Evolutionary conservation across 176 grass and related monocot species (phyloP).

Genomic region (Cenchrus purpureus): DNA sequence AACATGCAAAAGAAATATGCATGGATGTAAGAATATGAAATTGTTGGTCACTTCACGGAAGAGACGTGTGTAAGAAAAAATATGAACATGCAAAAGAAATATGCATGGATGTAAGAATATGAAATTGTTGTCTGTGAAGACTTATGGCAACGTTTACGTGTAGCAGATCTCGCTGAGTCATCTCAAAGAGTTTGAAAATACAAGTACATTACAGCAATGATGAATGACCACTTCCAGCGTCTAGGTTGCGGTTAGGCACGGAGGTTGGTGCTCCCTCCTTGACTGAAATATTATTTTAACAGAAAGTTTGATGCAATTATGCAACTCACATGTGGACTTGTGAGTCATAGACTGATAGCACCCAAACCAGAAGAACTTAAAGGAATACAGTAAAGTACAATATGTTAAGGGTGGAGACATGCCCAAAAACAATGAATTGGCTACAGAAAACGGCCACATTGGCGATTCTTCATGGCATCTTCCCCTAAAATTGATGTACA

Average conservation of each 20-base stretch:
- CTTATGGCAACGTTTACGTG: no score
- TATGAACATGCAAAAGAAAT: not conserved
- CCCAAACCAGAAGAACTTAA: not conserved
- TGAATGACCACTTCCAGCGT: not conserved
- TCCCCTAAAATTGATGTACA: conserved; percentile 35
- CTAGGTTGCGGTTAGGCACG: not conserved
- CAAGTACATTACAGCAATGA: not conserved
- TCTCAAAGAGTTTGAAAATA: not conserved
- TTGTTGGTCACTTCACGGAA: not conserved
- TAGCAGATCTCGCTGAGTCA: not conserved
- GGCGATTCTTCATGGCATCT: not conserved
- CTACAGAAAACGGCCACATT: not conserved
- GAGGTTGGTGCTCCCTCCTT: not conserved
- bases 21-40: not conserved
- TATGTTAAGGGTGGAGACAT: not conserved
- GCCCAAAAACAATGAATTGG: not conserved
- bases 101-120: not conserved
- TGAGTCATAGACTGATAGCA: not conserved
- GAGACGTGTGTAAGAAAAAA: not conserved
- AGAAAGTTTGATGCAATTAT: no score
- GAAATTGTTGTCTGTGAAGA: not conserved
- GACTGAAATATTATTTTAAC: not conserved
- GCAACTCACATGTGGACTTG: no score
- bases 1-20: not conserved
- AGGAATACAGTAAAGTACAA: not conserved